phyloP scores from a whole-genome alignment of 306 rosid species.

The Quercus ilex region DNA sequence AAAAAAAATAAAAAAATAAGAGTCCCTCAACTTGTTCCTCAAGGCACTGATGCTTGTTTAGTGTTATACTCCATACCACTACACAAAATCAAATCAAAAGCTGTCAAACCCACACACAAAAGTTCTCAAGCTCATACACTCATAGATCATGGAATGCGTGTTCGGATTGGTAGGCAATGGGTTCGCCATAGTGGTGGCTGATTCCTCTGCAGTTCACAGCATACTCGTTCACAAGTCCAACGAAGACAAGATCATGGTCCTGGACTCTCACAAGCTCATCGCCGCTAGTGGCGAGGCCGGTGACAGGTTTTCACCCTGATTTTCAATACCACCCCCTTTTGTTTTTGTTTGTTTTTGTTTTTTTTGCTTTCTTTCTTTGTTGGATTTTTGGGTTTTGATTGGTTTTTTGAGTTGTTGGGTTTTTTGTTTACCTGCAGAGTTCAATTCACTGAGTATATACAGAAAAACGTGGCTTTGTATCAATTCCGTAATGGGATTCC shows the following conservation, averaged over 20 bases:
- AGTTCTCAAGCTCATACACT: constrained; percentile 13
- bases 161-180: constrained; percentile 83
- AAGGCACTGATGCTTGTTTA: too few relatives aligned
- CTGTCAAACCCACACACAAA: background rate
- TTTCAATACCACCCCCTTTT: background rate
- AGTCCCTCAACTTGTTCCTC: too few relatives aligned
- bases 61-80: background rate
- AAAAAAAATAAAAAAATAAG: too few relatives aligned
- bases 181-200: constrained; percentile 79
- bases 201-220: constrained; percentile 90
- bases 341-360: constrained; percentile 10
- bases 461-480: constrained; percentile 71
- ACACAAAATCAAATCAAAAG: background rate
- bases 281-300: constrained; percentile 98
- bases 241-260: constrained; percentile 99
- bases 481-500: constrained; percentile 82
- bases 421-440: constrained; percentile 39
- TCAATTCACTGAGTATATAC: constrained; percentile 77
- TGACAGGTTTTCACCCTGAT: constrained; percentile 55
- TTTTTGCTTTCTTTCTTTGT: background rate
- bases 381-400: background rate
- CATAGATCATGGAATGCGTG: constrained; percentile 66
- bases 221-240: constrained; percentile 89
- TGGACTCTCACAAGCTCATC: constrained; percentile 92
- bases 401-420: background rate